Conservation (phyloP, 768 basidiomycete species). For the Tremella yokohamensis region DNA sequence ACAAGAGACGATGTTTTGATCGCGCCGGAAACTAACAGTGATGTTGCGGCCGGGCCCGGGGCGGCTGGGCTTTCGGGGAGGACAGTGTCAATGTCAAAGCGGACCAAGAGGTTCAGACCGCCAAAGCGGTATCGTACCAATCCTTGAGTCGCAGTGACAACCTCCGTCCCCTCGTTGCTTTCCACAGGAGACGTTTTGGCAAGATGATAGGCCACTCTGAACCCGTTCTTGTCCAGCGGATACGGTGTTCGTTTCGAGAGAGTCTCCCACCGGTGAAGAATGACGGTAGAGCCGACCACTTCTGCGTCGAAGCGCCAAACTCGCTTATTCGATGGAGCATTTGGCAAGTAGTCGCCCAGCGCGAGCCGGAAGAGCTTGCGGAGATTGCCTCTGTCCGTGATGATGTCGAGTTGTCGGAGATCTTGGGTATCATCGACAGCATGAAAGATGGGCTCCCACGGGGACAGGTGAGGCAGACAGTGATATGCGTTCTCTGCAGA, state of each 20-base stretch:
- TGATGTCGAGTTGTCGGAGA: background rate
- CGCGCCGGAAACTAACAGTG: background rate
- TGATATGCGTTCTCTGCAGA: background rate
- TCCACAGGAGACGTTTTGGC: background rate
- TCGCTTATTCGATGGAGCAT: background rate
- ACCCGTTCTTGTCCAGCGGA: background rate
- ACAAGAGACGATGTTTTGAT: background rate
- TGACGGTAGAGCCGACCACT: background rate
- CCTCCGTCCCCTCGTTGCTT: background rate
- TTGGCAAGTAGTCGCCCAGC: background rate
- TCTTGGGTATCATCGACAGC: background rate
- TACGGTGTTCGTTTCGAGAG: background rate
- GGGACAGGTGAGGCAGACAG: background rate
- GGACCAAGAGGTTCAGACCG: constrained; percentile 1
- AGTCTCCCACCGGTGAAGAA: constrained; percentile 6
- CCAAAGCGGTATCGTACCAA: constrained; percentile 7
- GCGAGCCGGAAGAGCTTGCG: constrained; percentile 5
- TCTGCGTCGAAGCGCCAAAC: background rate
- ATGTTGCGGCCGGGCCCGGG: background rate
- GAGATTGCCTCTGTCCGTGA: background rate
- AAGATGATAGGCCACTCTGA: background rate
- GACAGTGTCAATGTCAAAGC: constrained; percentile 2
- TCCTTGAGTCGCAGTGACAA: background rate
- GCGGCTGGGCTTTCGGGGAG: background rate
- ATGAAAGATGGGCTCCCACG: background rate